A percentile compares a stretch with the other conserved stretches of the same genome.
Evolutionary conservation across 306 rosid species (phyloP).

Genomic region (Carpinus fangiana): DNA sequence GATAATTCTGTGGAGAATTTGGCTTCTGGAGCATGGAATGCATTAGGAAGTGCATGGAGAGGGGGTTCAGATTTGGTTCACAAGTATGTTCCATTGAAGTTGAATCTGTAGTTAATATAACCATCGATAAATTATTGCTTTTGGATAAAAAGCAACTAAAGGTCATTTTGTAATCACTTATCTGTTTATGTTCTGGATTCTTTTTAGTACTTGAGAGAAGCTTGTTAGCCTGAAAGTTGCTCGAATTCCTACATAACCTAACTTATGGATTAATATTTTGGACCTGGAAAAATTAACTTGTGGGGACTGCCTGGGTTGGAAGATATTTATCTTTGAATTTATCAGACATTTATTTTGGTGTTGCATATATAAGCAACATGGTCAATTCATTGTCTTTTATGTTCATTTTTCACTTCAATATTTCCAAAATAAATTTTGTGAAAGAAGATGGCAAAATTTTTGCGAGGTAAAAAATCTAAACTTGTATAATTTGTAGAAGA

Average conservation of each 20-base stretch:
- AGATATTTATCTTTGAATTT: not conserved
- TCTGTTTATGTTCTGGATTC: constrained; percentile 11
- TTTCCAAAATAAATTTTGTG: not conserved
- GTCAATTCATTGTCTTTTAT: not conserved
- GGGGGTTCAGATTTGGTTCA: constrained; percentile 77
- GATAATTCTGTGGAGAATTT: constrained; percentile 92
- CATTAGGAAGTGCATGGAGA: constrained; percentile 85
- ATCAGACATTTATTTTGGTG: too few relatives aligned
- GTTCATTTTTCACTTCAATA: not conserved
- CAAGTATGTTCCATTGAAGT: constrained; percentile 50
- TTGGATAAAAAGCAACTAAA: not conserved
- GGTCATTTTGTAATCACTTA: not conserved
- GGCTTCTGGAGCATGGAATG: constrained; percentile 96
- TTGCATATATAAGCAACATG: not conserved
- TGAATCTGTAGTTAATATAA: constrained; percentile 2
- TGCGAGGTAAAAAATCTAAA: not conserved
- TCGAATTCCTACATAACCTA: not conserved
- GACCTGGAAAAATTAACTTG: too few relatives aligned
- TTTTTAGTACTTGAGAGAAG: constrained; percentile 10
- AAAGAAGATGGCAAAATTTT: not conserved
- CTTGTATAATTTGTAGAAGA: too few relatives aligned
- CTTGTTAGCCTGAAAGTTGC: constrained; percentile 3
- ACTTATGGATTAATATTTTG: not conserved
- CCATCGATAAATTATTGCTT: constrained; percentile 4
- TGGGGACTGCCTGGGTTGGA: too few relatives aligned